These are phyloP conservation scores for Quercus wislizeni DNA, from an alignment of 306 rosid genomes.

Conservation along the genomic window DNA sequence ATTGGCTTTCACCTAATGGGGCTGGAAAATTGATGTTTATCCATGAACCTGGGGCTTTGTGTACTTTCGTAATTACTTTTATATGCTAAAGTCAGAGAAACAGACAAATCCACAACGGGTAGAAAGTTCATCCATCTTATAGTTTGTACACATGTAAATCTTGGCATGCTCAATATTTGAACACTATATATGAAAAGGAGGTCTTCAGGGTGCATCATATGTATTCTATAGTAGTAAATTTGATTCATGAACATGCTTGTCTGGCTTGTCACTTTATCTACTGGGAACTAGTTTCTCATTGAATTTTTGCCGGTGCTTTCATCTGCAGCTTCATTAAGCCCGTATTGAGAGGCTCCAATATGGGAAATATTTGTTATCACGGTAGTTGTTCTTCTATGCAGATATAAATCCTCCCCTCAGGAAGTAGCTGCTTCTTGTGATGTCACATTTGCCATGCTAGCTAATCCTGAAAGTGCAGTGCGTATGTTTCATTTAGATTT, in stretches of 20 bases:
- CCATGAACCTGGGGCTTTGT: neutral
- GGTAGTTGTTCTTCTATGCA: conserved; percentile 26
- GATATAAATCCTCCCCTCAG: conserved; percentile 77
- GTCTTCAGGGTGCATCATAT: neutral
- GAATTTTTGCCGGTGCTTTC: neutral
- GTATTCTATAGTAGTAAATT: neutral
- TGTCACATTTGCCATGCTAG: conserved; percentile 96
- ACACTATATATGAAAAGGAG: neutral
- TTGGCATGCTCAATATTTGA: neutral
- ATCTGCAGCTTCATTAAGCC: conserved; percentile 10
- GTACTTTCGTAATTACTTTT: neutral
- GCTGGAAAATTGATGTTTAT: neutral
- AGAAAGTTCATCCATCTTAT: neutral
- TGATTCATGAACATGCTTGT: neutral
- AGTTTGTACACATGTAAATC: neutral
- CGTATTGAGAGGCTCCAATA: neutral
- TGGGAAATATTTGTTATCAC: conserved; percentile 6
- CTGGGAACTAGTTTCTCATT: neutral
- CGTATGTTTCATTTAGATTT: conserved; percentile 34
- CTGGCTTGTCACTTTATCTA: neutral
- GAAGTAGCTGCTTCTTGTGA: conserved; percentile 95
- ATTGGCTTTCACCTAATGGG: neutral
- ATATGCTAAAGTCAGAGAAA: neutral
- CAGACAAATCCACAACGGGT: neutral
- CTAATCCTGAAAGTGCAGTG: conserved; percentile 96